Evolutionary conservation across 2,329 filamentous ascomycete species (phyloP), one percentile per base, ranked within the genome.

Genomic region (Colletotrichum sp.): DNA sequence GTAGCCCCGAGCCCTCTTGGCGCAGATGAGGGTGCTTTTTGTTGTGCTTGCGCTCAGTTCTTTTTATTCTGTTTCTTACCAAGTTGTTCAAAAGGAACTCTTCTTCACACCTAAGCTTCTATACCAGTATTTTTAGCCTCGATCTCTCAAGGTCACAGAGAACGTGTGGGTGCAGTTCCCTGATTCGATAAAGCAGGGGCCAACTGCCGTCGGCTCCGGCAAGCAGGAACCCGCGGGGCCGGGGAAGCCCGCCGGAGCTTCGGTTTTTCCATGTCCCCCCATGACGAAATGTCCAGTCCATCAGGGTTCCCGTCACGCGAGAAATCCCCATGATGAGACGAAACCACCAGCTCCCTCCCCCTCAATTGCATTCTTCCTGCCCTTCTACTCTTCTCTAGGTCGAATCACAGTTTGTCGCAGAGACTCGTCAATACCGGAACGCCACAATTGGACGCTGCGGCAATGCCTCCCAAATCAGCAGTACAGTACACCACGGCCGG

Each of bases 401-500:
- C 44, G 62, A 26, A 34, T 18, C 6, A 16, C 57, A 32, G 10
- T 12, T 32, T 15, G 9, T 16, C 39, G 8, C 16, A 21, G 13
- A n/a, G 13, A 26, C 36, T 39, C 8, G 9, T n/a, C 32, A 16
- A 55, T 26, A 60, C 3, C 49, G 26, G 12, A 24, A 49, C 36
- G 8, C 39, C 13, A 26, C 18, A n/a, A 24, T 44, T 3, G 21
- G 62, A 44, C 18, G 15, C 10, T 9, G 60, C 16, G 3, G 59
- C n/a, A 15, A 78, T 72, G 77, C 78, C 81, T 72, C 74, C 81
- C 72, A 77, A 78, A 66, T 24, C 44, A 52, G 60, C 72, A 15
- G 55, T 66, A 16, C 72, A 69, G n/a, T 65, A 66, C 67, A 64
- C 26, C 26, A 71, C 71, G 55, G 60, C 72, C 71, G 86, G 86